Base-by-base conservation (phyloP, 257 asterid species). In the Plantago elongata region DNA sequence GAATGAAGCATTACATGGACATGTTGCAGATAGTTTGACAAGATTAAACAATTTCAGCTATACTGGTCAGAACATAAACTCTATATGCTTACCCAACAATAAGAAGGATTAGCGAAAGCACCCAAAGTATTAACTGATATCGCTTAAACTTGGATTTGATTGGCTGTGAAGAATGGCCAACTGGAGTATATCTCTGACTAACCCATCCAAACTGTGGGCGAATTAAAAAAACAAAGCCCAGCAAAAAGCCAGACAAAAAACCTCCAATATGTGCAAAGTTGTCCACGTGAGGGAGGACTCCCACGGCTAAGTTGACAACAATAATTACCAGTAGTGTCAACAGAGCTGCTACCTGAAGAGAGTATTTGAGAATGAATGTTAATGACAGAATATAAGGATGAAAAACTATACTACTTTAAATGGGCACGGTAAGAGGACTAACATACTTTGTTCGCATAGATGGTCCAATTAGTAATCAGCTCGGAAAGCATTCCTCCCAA, bases 151-250 rank as follows among this genome's bases (percentile, higher is more conserved):
- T 89, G 3, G 81, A 81, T 68, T 74, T 78, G 51, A 70, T 50
- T 12, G 76, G 62, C 27, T 78, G 48, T 10, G 88, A 57, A 22
- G 83, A 60, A 73, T 71, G 52, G 60, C 67, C 79, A 34, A 71
- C 57, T 15, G 79, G 69, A 29, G 83, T 88, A 61, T 92, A 83
- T 81, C 81, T 77, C 84, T 84, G 95, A 68, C 69, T 83, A 60
- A 92, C 84, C 96, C 96, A 92, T 54, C 94, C 95, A 66, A 69
- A 86, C 55, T 92, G 99, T 9, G 99, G 97, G 38, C 97, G 94
- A 5, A 89, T 83, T 72, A 92, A 60, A 66, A 92, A 74, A 72
- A 89, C 86, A 14, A 92, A 89, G 56, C 99, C 97, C 3, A 92
- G 84, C 60, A 92, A 85, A 61, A 92, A 81, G 12, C 97, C 99